A percentile compares a stretch with the other conserved stretches of the same genome.
Conservation (phyloP, 2,329 filamentous ascomycete genomes). For the Fusarium liriodendri region DNA sequence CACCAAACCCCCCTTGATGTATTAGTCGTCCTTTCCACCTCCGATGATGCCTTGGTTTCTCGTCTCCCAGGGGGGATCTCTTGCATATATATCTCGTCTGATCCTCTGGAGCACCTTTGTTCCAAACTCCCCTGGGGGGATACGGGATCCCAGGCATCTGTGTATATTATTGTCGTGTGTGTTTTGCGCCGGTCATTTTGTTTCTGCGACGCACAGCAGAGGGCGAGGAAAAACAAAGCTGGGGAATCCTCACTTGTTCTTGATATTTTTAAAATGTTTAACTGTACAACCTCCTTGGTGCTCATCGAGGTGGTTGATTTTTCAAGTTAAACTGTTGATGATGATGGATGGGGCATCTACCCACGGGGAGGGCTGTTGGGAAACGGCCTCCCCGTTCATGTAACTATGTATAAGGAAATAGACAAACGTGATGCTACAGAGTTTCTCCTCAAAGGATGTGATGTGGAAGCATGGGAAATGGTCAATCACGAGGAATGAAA, state of each 20-base stretch:
- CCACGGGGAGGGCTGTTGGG: constrained; percentile 29
- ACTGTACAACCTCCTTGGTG: constrained; percentile 29
- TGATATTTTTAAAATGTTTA: constrained; percentile 19
- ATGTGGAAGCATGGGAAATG: not conserved
- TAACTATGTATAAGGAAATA: constrained; percentile 50
- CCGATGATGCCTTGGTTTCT: constrained; percentile 35
- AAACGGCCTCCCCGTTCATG: constrained; percentile 40
- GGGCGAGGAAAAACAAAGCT: constrained; percentile 16
- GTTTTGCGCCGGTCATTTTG: constrained; percentile 30
- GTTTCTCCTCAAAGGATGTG: not conserved
- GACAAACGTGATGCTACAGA: constrained; percentile 41
- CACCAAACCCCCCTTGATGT: constrained; percentile 37
- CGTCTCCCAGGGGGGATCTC: constrained; percentile 4
- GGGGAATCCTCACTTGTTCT: constrained; percentile 16
- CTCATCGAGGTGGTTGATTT: constrained; percentile 12
- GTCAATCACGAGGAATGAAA: not conserved
- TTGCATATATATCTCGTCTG: constrained; percentile 20
- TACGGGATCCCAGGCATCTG: constrained; percentile 28
- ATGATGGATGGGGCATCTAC: constrained; percentile 34
- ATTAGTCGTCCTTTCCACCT: constrained; percentile 43
- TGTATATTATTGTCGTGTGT: constrained; percentile 45
- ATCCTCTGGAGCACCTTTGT: constrained; percentile 6
- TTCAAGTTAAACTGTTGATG: constrained; percentile 35
- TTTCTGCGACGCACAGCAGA: constrained; percentile 27
- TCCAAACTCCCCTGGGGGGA: constrained; percentile 1